Conservation (phyloP, 2,329 filamentous ascomycete genomes). For the Cladosporium sp. region DNA sequence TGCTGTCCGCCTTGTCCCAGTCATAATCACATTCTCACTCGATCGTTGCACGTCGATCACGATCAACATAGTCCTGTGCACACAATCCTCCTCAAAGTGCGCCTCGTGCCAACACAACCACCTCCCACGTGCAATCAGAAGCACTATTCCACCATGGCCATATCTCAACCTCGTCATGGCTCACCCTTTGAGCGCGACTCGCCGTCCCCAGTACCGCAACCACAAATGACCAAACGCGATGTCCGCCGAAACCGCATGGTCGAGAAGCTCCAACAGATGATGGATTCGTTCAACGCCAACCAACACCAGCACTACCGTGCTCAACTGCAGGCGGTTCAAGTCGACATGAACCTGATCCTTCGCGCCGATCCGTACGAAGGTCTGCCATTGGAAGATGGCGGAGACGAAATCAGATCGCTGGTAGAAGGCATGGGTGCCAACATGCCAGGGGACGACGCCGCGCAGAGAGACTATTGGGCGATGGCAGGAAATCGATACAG, state of each 20-base stretch:
- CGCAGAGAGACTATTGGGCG: conserved; percentile 67
- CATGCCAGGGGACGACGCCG: conserved; percentile 46
- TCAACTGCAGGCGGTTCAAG: conserved; percentile 87
- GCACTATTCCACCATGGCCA: conserved; percentile 1
- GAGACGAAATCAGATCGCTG: conserved; percentile 67
- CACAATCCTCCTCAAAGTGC: neutral
- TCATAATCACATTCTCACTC: neutral
- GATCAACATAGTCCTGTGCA: neutral
- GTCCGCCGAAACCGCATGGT: conserved; percentile 81
- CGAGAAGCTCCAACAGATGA: conserved; percentile 75
- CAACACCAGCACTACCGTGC: conserved; percentile 83
- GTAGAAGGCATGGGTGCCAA: conserved; percentile 47
- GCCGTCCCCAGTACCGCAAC: conserved; percentile 48
- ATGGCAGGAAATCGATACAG: conserved; percentile 77
- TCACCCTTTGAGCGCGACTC: conserved; percentile 21
- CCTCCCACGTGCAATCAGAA: neutral
- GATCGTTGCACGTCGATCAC: neutral
- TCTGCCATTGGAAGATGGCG: conserved; percentile 64
- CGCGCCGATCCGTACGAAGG: conserved; percentile 76
- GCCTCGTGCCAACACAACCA: neutral
- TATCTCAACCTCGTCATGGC: conserved; percentile 8
- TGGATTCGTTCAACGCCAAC: conserved; percentile 75
- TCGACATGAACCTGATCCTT: conserved; percentile 82
- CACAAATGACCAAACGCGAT: conserved; percentile 74
- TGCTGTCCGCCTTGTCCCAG: neutral